Conservation (phyloP, 2,329 filamentous ascomycete genomes). For the Tolypocladium capitatum region DNA sequence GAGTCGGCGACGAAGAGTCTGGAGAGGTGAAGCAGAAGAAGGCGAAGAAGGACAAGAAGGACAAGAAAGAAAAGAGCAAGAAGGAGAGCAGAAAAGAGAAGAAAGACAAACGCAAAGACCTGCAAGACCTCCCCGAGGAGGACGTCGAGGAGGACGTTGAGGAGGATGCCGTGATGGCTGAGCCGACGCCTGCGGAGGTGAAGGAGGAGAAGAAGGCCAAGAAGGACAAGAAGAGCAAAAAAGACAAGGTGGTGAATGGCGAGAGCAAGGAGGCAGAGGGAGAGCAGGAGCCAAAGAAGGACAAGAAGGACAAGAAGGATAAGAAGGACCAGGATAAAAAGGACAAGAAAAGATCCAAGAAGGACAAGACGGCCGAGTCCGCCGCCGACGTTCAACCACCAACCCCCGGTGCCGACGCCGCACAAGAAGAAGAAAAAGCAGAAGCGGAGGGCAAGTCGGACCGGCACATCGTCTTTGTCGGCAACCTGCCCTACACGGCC, state of each 20-base stretch:
- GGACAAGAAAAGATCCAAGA: constrained; percentile 3
- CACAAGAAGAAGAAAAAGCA: neutral
- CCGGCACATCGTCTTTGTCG: constrained; percentile 26
- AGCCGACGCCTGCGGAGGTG: constrained; percentile 5
- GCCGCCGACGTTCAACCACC: neutral
- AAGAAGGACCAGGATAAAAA: constrained; percentile 6
- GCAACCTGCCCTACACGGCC: constrained; percentile 80
- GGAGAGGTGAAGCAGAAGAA: constrained; percentile 15
- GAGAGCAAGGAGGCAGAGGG: constrained; percentile 12
- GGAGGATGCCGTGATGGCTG: constrained; percentile 8
- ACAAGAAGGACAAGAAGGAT: neutral
- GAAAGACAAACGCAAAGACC: constrained; percentile 26
- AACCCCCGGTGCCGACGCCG: neutral
- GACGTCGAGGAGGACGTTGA: constrained; percentile 9
- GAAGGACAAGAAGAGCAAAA: constrained; percentile 8
- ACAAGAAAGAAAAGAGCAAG: constrained; percentile 17
- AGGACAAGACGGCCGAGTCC: neutral
- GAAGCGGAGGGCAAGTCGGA: constrained; percentile 12
- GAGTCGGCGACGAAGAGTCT: constrained; percentile 13
- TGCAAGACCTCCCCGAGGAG: constrained; percentile 22
- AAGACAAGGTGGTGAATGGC: constrained; percentile 7
- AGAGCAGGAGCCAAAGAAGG: constrained; percentile 20
- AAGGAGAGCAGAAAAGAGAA: constrained; percentile 19
- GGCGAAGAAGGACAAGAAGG: constrained; percentile 18
- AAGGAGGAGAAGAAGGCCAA: constrained; percentile 6